These are phyloP conservation scores for Leccinum boreale DNA, from an alignment of 768 basidiomycete genomes.

Conservation along the genomic window DNA sequence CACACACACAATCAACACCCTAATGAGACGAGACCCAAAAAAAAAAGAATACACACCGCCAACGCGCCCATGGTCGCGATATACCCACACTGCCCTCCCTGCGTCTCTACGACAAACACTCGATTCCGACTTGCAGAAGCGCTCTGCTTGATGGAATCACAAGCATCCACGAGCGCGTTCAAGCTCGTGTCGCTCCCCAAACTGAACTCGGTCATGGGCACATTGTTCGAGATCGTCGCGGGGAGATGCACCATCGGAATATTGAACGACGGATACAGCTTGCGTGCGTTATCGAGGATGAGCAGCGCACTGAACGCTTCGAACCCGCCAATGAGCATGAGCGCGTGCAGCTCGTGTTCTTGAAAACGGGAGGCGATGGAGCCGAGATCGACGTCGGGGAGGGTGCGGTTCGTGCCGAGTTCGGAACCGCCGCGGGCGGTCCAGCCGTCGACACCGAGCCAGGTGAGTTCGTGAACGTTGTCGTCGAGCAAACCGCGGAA, in stretches of 20 bases:
- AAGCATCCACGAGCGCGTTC: constrained; percentile 96
- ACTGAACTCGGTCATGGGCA: constrained; percentile 95
- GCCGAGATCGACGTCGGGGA: constrained; percentile 86
- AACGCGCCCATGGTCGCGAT: constrained; percentile 94
- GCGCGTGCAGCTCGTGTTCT: constrained; percentile 68
- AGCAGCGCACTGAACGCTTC: constrained; percentile 85
- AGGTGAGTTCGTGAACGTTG: constrained; percentile 79
- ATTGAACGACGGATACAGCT: constrained; percentile 86
- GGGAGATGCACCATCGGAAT: constrained; percentile 96
- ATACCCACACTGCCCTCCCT: constrained; percentile 96
- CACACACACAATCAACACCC: neutral
- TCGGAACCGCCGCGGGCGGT: constrained; percentile 95
- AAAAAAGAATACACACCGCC: constrained; percentile 58
- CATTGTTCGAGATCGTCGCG: constrained; percentile 97
- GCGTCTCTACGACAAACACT: constrained; percentile 97
- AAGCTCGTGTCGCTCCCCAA: constrained; percentile 96
- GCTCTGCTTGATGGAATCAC: constrained; percentile 98
- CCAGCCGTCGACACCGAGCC: constrained; percentile 98
- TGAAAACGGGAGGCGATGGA: constrained; percentile 91
- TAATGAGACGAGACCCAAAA: neutral
- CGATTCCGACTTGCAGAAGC: constrained; percentile 94
- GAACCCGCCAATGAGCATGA: constrained; percentile 94
- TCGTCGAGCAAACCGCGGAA: constrained; percentile 94
- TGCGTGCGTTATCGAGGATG: constrained; percentile 75
- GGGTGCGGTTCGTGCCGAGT: constrained; percentile 90